Percentiles rank a stretch among this genome's conserved stretches.
Conservation (phyloP, 2,329 filamentous ascomycete genomes). For the Fusarium temperatum region DNA sequence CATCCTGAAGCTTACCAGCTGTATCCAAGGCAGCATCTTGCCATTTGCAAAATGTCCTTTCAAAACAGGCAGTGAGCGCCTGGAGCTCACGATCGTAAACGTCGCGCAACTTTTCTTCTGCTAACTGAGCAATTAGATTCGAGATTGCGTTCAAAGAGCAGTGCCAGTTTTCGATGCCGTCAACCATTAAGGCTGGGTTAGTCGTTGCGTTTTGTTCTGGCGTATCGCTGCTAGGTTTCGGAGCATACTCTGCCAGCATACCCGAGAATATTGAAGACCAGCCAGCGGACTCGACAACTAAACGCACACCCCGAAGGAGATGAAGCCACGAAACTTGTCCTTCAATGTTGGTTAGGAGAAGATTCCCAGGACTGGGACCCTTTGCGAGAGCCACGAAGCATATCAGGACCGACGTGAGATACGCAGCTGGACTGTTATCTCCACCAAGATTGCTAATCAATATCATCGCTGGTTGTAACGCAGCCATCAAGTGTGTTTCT, state of each 20-base stretch:
- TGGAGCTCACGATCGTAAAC: neutral
- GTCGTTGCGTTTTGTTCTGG: rapidly evolving
- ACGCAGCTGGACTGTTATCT: neutral
- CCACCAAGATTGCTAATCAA: neutral
- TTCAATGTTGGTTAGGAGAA: neutral
- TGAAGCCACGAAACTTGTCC: neutral
- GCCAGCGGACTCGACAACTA: neutral
- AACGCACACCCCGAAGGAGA: neutral
- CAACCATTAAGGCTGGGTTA: neutral
- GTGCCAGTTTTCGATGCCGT: neutral
- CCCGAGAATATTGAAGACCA: neutral
- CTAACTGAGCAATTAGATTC: rapidly evolving
- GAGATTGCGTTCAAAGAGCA: neutral
- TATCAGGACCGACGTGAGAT: neutral
- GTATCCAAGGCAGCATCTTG: neutral
- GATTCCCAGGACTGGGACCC: neutral
- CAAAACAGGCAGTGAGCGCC: neutral
- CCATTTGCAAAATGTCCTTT: neutral
- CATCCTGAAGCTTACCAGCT: neutral
- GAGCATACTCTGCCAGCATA: neutral
- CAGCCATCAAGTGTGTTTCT: neutral
- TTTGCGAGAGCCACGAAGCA: neutral
- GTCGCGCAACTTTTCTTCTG: neutral
- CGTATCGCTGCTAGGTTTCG: neutral
- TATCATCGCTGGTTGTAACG: neutral